Conservation (phyloP, 1,139 yeast genomes). For the Candida mesenterica region DNA sequence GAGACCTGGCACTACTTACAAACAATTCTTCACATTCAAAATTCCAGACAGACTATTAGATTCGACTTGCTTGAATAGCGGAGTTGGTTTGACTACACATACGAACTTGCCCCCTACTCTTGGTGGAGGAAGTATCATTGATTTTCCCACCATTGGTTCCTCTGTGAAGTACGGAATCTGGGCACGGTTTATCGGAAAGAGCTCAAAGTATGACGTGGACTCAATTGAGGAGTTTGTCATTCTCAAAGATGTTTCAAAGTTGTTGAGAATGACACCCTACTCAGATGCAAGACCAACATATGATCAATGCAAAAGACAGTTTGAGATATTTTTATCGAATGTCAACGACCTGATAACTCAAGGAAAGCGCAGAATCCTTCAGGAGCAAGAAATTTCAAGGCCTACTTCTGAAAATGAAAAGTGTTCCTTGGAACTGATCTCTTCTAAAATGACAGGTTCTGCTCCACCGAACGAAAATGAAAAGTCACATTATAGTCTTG, state of each 20-base stretch:
- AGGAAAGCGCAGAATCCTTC: too few species aligned
- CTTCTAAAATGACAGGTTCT: too few species aligned
- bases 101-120: conserved; percentile 22
- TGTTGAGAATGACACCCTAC: conserved; percentile 29
- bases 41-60: conserved; percentile 22
- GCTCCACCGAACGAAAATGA: conserved; percentile 10
- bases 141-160: conserved; percentile 21
- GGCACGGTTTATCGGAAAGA: conserved; percentile 23
- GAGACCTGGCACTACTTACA: conserved; percentile 14
- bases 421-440: too few species aligned
- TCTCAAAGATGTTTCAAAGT: conserved; percentile 30
- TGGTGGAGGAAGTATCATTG: conserved; percentile 15
- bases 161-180: conserved; percentile 19
- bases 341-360: conserved; percentile 19
- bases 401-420: too few species aligned
- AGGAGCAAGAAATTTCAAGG: too few species aligned
- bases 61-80: conserved; percentile 25
- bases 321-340: conserved; percentile 11
- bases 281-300: conserved; percentile 1
- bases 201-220: conserved; percentile 18
- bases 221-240: conserved; percentile 38
- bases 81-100: conserved; percentile 14
- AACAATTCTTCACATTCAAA: conserved; percentile 22
- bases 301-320: conserved; percentile 16
- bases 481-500: conserved; percentile 16